phyloP scores from a whole-genome alignment of 768 basidiomycete genomes.

The Leucogyrophana mollusca region DNA sequence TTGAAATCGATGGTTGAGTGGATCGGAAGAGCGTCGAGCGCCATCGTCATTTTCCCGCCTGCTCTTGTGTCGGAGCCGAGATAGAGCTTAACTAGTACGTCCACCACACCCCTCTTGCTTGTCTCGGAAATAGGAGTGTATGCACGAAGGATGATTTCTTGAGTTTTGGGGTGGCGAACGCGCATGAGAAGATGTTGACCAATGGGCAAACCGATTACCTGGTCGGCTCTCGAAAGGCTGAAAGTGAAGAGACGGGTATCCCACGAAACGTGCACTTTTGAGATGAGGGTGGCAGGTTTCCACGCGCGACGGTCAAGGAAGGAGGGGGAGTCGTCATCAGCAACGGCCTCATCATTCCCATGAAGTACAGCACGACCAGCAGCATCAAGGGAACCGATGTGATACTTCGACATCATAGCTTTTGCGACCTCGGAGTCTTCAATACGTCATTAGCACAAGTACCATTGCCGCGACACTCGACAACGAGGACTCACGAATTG shows the following conservation, averaged over 20 bases:
- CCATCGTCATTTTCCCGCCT: slow-evolving; percentile 55
- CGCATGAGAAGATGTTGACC: slow-evolving; percentile 62
- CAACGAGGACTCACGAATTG: slow-evolving; percentile 36
- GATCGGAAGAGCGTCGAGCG: slow-evolving; percentile 43
- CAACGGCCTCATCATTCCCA: slow-evolving; percentile 7
- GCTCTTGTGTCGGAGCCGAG: slow-evolving; percentile 35
- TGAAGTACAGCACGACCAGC: not conserved
- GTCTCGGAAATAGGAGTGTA: slow-evolving; percentile 57
- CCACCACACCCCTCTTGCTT: slow-evolving; percentile 44
- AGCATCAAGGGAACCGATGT: slow-evolving; percentile 49
- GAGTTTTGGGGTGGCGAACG: slow-evolving; percentile 36
- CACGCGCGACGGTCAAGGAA: slow-evolving; percentile 49
- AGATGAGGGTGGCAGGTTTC: slow-evolving; percentile 43
- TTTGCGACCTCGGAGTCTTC: too few relatives aligned
- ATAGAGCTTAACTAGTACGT: slow-evolving; percentile 58
- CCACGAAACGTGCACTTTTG: slow-evolving; percentile 40
- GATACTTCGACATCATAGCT: slow-evolving; percentile 25
- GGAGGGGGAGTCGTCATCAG: not conserved
- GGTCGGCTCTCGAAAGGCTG: slow-evolving; percentile 36
- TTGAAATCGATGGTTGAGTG: slow-evolving; percentile 56
- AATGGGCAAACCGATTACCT: slow-evolving; percentile 51
- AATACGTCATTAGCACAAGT: too few relatives aligned
- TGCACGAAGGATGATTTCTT: slow-evolving; percentile 52
- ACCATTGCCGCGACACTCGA: not conserved
- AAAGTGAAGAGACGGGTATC: slow-evolving; percentile 53